phyloP scores from a whole-genome alignment of 2,329 filamentous ascomycete genomes.

The Talaromyces sp. region DNA sequence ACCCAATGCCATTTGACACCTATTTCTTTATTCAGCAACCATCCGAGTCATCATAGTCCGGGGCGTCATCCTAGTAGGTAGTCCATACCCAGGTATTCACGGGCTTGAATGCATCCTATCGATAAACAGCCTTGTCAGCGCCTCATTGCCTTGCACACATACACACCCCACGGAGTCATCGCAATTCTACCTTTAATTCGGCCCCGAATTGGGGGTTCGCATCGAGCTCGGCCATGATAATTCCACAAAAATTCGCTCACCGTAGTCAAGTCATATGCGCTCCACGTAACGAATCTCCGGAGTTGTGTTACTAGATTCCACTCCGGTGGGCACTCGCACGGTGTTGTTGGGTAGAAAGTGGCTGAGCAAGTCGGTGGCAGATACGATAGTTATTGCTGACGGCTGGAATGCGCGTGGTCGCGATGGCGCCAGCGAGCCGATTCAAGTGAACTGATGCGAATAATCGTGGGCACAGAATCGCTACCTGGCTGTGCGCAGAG shows the following conservation, averaged over 20 bases:
- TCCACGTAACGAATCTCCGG: background rate
- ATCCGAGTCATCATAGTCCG: background rate
- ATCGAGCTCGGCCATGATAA: slow-evolving; percentile 73
- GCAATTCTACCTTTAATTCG: slow-evolving; percentile 71
- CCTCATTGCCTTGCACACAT: background rate
- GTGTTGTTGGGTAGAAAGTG: background rate
- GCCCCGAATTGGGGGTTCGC: slow-evolving; percentile 81
- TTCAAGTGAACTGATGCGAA: background rate
- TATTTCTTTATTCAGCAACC: slow-evolving; percentile 22
- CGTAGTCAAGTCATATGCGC: slow-evolving; percentile 8
- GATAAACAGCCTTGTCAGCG: slow-evolving; percentile 18
- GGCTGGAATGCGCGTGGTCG: background rate
- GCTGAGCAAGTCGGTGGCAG: background rate
- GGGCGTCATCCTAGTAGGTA: background rate
- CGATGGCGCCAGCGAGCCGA: background rate
- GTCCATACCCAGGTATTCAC: slow-evolving; percentile 75
- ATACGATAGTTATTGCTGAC: background rate
- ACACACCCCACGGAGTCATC: background rate
- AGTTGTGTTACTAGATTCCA: background rate
- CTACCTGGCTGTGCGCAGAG: background rate
- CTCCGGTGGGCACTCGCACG: background rate
- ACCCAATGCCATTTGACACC: slow-evolving; percentile 79
- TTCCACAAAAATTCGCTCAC: slow-evolving; percentile 4
- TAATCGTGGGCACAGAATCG: background rate
- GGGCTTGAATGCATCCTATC: slow-evolving; percentile 90